Percentiles rank a stretch among this genome's conserved stretches.
Conservation (phyloP, 495 filamentous ascomycete genomes). For the Tuber borchii region DNA sequence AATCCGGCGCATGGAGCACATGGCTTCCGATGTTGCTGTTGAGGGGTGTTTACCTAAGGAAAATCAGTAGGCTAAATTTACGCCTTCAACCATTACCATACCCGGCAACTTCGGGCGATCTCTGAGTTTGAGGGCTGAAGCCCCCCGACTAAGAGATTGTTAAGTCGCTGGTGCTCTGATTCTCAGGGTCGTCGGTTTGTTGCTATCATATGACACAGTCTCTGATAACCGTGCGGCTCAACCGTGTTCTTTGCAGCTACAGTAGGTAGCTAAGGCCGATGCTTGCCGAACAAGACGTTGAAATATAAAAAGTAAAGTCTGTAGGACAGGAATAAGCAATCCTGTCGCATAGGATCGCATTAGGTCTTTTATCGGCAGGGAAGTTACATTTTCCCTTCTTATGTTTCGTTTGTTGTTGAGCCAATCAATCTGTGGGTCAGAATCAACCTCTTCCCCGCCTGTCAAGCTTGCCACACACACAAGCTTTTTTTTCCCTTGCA, state of each 20-base stretch:
- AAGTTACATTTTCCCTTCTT: neutral
- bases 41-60: neutral
- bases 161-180: neutral
- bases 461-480: slow-evolving; percentile 7
- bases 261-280: neutral
- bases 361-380: neutral
- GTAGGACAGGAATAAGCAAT: neutral
- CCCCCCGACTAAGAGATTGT: neutral
- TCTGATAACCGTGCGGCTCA: neutral
- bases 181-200: neutral
- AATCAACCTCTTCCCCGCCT: slow-evolving; percentile 27
- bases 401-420: neutral
- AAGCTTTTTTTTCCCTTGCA: slow-evolving; percentile 13
- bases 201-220: neutral
- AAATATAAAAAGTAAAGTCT: neutral
- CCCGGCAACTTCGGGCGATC: neutral
- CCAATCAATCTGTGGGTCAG: slow-evolving; percentile 15
- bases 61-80: neutral
- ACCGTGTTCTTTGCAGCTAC: neutral
- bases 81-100: neutral
- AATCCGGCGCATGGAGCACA: neutral
- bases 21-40: neutral
- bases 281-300: neutral
- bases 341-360: neutral
- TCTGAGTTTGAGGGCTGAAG: neutral